Evolutionary conservation across 768 basidiomycete genomes (phyloP), one percentile per base, ranked within the genome.

Genomic region (Hebeloma cylindrosporum): DNA sequence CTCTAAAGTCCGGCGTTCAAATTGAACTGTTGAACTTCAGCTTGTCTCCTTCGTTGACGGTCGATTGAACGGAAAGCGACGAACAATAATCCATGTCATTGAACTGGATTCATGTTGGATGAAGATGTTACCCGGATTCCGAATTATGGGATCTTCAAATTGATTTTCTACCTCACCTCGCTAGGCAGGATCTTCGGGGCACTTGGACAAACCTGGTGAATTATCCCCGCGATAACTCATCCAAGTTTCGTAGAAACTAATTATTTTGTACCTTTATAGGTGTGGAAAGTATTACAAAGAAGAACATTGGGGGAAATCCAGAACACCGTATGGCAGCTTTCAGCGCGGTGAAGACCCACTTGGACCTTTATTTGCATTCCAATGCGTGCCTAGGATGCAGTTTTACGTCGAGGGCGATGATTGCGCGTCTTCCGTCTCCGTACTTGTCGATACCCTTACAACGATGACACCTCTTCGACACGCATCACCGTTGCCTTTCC

Each of bases 281-380:
- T 50, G 49, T 38, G 49, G 49, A 18, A 50, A 50, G 20, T 40
- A 50, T 27, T 50, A 50, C 28, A 25, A 13, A 16, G 31, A 41
- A 30, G 38, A 27, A 5, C 39, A 50, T 26, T 10, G 18, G 41
- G 8, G 32, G 31, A 10, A 27, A 20, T 5, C 49, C 49, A 23
- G 11, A 23, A 26, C n/a, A n/a, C n/a, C n/a, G n/a, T n/a, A n/a
- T n/a, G 49, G 49, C n/a, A 20, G 8, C 16, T 50, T 45, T 21
- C 33, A 28, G 13, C 10, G 32, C 23, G 17, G 11, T 6, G 30
- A 29, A 30, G 40, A 35, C 13, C 17, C 38, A 10, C 18, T 6
- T 2, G 29, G n/a, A 10, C 43, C 39, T 14, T 17, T 38, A 7
- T 31, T 45, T n/a, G 33, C 43, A 8, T 41, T 50, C 8, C 38